Evolutionary conservation across 257 asterid genomes (phyloP).

Genomic region (Solanum pennellii): DNA sequence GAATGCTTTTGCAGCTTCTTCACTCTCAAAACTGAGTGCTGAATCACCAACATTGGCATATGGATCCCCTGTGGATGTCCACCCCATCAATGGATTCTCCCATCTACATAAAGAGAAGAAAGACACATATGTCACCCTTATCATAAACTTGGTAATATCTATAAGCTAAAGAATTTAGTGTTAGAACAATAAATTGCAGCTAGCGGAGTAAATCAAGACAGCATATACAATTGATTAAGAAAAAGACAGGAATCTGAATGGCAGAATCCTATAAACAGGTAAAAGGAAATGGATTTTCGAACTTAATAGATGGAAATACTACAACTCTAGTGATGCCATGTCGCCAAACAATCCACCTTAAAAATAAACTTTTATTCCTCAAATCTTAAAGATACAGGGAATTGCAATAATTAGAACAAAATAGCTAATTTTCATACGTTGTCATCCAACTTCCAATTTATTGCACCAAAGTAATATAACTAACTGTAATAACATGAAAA

Average conservation of each 20-base stretch:
- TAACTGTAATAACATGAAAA: not conserved
- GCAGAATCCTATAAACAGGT: not conserved
- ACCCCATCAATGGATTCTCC: slow-evolving; percentile 99
- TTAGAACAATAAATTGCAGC: not conserved
- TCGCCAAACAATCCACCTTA: not conserved
- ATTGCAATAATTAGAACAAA: not conserved
- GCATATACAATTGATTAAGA: not conserved
- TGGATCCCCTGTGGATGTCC: slow-evolving; percentile 99
- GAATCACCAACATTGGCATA: slow-evolving; percentile 94
- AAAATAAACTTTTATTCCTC: not conserved
- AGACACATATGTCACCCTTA: slow-evolving; percentile 1
- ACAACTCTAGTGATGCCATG: not conserved
- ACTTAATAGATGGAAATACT: not conserved
- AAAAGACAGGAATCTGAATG: not conserved
- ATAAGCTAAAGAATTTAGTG: not conserved
- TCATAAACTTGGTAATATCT: not conserved
- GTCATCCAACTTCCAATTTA: not conserved
- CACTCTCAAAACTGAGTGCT: slow-evolving; percentile 67
- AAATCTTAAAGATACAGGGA: not conserved
- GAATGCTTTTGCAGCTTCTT: slow-evolving; percentile 75
- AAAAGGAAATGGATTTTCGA: not conserved
- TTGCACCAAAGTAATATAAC: not conserved
- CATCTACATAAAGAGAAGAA: slow-evolving; percentile 41
- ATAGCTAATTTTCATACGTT: not conserved
- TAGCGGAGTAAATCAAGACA: not conserved